A percentile compares a stretch with the other conserved stretches of the same genome.
Evolutionary conservation across 106 monocot genomes (phyloP).

Genomic region (Dendrobium officinale): DNA sequence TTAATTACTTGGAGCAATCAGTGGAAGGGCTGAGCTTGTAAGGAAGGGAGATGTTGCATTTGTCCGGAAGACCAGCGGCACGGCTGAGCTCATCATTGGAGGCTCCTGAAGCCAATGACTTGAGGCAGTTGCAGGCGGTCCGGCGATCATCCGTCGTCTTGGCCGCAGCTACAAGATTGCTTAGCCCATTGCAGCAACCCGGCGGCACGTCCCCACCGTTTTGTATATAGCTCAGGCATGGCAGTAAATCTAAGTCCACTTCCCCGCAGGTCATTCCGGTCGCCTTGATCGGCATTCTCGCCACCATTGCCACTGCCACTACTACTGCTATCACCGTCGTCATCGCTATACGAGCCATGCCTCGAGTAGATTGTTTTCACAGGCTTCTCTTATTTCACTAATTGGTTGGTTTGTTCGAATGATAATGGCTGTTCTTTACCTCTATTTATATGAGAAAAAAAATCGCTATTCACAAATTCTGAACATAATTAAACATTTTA

Average conservation of each 20-base stretch:
- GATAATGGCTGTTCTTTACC: no score
- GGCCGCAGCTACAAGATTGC: neutral
- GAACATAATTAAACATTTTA: no score
- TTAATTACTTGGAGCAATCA: constrained; percentile 14
- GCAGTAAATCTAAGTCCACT: neutral
- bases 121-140: constrained; percentile 18
- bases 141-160: constrained; percentile 1
- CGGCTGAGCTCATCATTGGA: neutral
- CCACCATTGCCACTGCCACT: neutral
- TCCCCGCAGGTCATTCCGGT: neutral
- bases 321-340: neutral
- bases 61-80: constrained; percentile 8
- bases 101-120: constrained; percentile 6
- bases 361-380: no score
- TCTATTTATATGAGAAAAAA: no score
- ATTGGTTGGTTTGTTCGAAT: no score
- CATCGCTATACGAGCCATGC: neutral
- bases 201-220: neutral
- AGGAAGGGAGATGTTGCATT: constrained; percentile 6
- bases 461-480: no score
- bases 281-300: neutral
- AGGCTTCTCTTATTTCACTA: no score
- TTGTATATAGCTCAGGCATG: constrained; percentile 2
- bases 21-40: constrained; percentile 13
- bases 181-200: constrained; percentile 10